Evolutionary conservation across 148 eudicot species (phyloP).

Genomic region (Amaranthus palmeri): DNA sequence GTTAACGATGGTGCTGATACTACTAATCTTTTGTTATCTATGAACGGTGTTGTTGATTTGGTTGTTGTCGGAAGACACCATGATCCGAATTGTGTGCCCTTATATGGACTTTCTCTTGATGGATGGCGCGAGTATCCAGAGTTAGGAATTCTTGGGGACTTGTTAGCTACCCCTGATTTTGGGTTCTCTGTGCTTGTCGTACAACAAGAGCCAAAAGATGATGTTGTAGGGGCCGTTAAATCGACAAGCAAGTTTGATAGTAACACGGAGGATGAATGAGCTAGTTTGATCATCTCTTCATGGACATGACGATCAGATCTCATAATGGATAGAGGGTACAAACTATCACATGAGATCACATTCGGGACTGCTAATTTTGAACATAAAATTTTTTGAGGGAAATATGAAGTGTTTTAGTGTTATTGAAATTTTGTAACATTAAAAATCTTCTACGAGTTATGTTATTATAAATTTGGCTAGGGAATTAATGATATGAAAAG

Average conservation of each 20-base stretch:
- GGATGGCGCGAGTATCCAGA: conserved; percentile 37
- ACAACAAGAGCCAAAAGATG: conserved; percentile 19
- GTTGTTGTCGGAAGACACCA: conserved; percentile 35
- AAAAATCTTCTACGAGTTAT: too few species aligned
- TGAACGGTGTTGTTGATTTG: conserved; percentile 28
- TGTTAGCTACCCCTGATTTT: conserved; percentile 28
- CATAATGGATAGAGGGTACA: too few species aligned
- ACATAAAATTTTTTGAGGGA: too few species aligned
- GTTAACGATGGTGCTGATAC: conserved; percentile 33
- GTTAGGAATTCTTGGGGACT: conserved; percentile 34
- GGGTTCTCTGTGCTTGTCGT: conserved; percentile 29
- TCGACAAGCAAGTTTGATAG: not conserved
- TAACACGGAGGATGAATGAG: too few species aligned
- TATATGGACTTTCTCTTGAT: conserved; percentile 23
- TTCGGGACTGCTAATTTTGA: too few species aligned
- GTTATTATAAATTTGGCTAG: too few species aligned
- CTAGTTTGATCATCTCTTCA: too few species aligned
- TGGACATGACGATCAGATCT: too few species aligned
- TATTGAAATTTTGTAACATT: too few species aligned
- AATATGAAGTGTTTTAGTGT: too few species aligned
- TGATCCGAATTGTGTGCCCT: conserved; percentile 6
- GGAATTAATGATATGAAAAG: too few species aligned
- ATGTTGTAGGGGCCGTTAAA: not conserved
- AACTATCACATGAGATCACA: too few species aligned
- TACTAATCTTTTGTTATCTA: conserved; percentile 9